Percentiles rank a stretch among this genome's conserved stretches.
Evolutionary conservation across 108 stramenopile genomes (phyloP).

Genomic region (Cyclostephanos invisitatus): DNA sequence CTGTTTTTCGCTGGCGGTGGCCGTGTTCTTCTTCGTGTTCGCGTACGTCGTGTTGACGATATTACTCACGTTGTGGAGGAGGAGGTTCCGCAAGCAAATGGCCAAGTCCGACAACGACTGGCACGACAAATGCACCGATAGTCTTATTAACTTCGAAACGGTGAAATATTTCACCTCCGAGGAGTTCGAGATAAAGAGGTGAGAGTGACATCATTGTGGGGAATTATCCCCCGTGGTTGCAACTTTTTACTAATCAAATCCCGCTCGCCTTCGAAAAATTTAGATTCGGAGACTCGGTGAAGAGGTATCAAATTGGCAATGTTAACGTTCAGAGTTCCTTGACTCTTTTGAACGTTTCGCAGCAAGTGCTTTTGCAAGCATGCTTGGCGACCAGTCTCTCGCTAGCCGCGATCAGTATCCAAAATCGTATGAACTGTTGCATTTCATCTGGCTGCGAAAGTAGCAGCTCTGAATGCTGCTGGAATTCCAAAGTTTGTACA

Average conservation of each 20-base stretch:
- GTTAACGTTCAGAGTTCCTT: constrained; percentile 87
- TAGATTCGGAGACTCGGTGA: constrained; percentile 73
- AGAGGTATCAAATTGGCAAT: constrained; percentile 75
- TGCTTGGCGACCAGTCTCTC: constrained; percentile 79
- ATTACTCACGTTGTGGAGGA: constrained; percentile 92
- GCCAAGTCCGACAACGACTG: constrained; percentile 93
- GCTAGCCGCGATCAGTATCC: constrained; percentile 64
- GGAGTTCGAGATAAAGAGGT: constrained; percentile 74
- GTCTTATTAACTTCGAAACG: constrained; percentile 94
- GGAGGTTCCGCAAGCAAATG: constrained; percentile 91
- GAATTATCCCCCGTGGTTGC: too few species aligned
- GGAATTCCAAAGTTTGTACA: constrained; percentile 56
- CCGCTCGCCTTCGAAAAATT: not conserved
- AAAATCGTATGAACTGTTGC: constrained; percentile 69
- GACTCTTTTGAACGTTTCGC: constrained; percentile 87
- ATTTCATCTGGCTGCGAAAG: constrained; percentile 63
- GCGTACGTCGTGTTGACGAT: constrained; percentile 91
- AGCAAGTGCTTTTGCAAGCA: constrained; percentile 83
- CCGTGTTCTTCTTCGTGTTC: constrained; percentile 90
- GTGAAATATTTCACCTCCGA: constrained; percentile 98
- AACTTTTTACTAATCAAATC: not conserved
- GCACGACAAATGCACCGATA: constrained; percentile 92
- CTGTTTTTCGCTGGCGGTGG: constrained; percentile 75
- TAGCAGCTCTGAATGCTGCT: constrained; percentile 66
- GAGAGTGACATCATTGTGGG: constrained; percentile 2